A percentile compares a stretch with the other conserved stretches of the same genome.
phyloP scores from a whole-genome alignment of 2,329 filamentous ascomycete species.

The Claviceps quebecensis region DNA sequence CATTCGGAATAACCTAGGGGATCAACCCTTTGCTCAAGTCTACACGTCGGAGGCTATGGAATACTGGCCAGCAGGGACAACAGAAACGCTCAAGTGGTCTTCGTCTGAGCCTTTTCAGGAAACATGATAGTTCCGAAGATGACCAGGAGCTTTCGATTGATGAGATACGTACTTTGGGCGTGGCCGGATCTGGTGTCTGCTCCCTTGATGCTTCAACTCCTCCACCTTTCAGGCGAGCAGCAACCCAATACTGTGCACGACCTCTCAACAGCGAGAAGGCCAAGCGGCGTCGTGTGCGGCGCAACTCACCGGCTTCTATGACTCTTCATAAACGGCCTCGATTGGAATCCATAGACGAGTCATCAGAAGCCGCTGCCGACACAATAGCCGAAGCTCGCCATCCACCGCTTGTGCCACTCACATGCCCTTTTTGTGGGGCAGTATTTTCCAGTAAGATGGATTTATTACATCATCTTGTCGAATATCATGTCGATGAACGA shows the following conservation, averaged over 20 bases:
- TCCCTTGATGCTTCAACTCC: background rate
- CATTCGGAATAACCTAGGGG: slow-evolving; percentile 1
- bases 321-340: background rate
- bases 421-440: background rate
- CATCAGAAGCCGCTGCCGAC: background rate
- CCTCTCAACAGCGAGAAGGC: background rate
- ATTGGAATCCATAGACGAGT: slow-evolving; percentile 5
- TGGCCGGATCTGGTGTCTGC: background rate
- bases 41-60: background rate
- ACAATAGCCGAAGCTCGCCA: background rate
- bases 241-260: background rate
- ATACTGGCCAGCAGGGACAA: background rate
- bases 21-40: slow-evolving; percentile 1
- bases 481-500: background rate
- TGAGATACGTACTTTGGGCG: background rate
- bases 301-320: background rate
- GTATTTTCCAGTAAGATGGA: background rate
- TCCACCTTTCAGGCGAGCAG: background rate
- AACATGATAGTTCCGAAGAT: background rate
- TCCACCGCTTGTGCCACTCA: background rate
- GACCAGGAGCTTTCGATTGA: background rate
- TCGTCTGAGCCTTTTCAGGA: background rate
- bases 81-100: background rate
- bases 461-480: background rate
- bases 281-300: background rate